Evolutionary conservation across 805 yeast genomes (phyloP).

Genomic region (Alloascoidea hylecoeti): DNA sequence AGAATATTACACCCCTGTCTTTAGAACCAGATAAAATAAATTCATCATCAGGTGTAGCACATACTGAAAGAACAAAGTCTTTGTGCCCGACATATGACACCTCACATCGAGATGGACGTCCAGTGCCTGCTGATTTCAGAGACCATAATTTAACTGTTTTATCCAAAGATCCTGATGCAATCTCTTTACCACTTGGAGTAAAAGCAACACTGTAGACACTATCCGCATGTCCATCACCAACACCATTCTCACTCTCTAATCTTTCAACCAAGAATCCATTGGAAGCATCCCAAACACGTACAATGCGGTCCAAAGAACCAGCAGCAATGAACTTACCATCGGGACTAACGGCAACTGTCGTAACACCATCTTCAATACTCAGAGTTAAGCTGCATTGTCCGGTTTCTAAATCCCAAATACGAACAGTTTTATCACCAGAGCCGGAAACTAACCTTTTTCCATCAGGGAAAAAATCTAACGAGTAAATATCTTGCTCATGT

Average conservation of each 20-base stretch:
- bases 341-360: constrained; percentile 94
- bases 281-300: constrained; percentile 92
- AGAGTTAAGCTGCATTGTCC: constrained; percentile 83
- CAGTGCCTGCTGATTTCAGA: constrained; percentile 32
- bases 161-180: constrained; percentile 90
- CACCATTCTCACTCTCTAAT: constrained; percentile 77
- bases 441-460: constrained; percentile 92
- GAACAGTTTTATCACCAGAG: constrained; percentile 90
- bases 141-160: constrained; percentile 95
- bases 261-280: constrained; percentile 88
- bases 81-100: constrained; percentile 92
- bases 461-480: constrained; percentile 87
- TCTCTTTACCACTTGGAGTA: constrained; percentile 81
- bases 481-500: constrained; percentile 95
- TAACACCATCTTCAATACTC: constrained; percentile 93
- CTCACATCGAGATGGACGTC: constrained; percentile 44
- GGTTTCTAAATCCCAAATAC: constrained; percentile 89
- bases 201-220: constrained; percentile 92
- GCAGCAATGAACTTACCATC: constrained; percentile 92
- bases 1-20: constrained; percentile 92
- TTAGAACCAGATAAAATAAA: constrained; percentile 90
- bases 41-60: constrained; percentile 86
- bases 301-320: constrained; percentile 90
- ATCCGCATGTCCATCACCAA: constrained; percentile 90
- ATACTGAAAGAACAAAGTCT: constrained; percentile 89